A percentile compares a stretch with the other conserved stretches of the same genome.
phyloP scores from a whole-genome alignment of 192 early-diverging fungal species.

The Dimargaris xerosporica region DNA sequence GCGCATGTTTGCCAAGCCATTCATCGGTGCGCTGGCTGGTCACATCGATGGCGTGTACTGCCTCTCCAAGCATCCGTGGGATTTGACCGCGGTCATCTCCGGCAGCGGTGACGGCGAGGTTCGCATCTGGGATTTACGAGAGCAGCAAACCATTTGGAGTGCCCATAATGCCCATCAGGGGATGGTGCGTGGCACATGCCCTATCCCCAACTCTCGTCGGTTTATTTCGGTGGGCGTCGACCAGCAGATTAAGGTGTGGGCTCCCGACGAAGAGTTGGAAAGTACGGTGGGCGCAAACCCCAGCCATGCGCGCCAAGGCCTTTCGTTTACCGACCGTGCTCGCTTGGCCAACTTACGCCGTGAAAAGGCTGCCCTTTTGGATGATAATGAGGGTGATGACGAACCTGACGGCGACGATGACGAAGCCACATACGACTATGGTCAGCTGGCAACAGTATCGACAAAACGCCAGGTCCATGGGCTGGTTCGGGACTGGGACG shows the following conservation, averaged over 20 bases:
- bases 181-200: slow-evolving; percentile 74
- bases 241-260: slow-evolving; percentile 91
- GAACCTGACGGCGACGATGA: not conserved
- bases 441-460: too few relatives aligned
- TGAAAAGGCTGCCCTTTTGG: not conserved
- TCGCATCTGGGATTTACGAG: slow-evolving; percentile 75
- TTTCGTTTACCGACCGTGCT: slow-evolving; percentile 7
- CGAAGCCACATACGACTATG: not conserved
- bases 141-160: slow-evolving; percentile 61
- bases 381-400: not conserved
- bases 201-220: slow-evolving; percentile 41
- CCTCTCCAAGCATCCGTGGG: slow-evolving; percentile 85
- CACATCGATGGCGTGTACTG: slow-evolving; percentile 93
- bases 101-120: slow-evolving; percentile 95
- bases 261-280: slow-evolving; percentile 25
- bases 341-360: not conserved
- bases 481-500: not conserved
- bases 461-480: not conserved
- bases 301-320: not conserved
- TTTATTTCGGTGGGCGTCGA: slow-evolving; percentile 91
- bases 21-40: slow-evolving; percentile 73
- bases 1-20: slow-evolving; percentile 94
- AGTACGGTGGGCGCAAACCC: slow-evolving; percentile 18
- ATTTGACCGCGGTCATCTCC: slow-evolving; percentile 65
- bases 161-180: slow-evolving; percentile 57